These are phyloP conservation scores for Teunomyces lycoperdinae DNA, from an alignment of 805 yeast species.

Conservation along the genomic window DNA sequence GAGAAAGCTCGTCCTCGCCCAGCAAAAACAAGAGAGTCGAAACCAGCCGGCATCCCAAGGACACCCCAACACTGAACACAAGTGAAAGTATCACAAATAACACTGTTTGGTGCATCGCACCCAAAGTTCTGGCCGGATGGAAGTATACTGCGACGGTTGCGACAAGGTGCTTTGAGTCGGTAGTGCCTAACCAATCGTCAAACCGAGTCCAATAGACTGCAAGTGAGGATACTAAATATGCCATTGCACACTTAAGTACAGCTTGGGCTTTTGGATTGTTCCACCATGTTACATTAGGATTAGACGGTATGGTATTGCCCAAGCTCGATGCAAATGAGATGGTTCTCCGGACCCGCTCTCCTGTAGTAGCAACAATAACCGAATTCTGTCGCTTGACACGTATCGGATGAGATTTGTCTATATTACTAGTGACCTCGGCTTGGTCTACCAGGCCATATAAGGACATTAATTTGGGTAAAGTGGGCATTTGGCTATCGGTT, in stretches of 20 bases:
- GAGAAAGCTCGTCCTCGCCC: slow-evolving; percentile 49
- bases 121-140: slow-evolving; percentile 76
- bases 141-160: slow-evolving; percentile 84
- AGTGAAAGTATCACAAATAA: slow-evolving; percentile 57
- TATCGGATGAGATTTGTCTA: not conserved
- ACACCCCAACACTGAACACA: slow-evolving; percentile 49
- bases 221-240: slow-evolving; percentile 70
- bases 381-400: slow-evolving; percentile 18
- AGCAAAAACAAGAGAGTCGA: slow-evolving; percentile 44
- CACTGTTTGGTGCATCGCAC: slow-evolving; percentile 75
- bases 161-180: slow-evolving; percentile 76
- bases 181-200: slow-evolving; percentile 52
- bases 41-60: slow-evolving; percentile 50
- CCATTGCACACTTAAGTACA: slow-evolving; percentile 66
- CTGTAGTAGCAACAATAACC: slow-evolving; percentile 39
- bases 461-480: not conserved
- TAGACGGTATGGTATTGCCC: not conserved
- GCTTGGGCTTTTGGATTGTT: not conserved
- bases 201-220: slow-evolving; percentile 61
- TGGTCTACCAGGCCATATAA: not conserved
- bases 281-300: not conserved
- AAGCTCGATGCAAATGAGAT: slow-evolving; percentile 19
- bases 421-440: not conserved
- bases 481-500: not conserved
- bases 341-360: slow-evolving; percentile 35